Base-by-base conservation (phyloP, 176 grass and related monocot species). In the Juncus effusus region DNA sequence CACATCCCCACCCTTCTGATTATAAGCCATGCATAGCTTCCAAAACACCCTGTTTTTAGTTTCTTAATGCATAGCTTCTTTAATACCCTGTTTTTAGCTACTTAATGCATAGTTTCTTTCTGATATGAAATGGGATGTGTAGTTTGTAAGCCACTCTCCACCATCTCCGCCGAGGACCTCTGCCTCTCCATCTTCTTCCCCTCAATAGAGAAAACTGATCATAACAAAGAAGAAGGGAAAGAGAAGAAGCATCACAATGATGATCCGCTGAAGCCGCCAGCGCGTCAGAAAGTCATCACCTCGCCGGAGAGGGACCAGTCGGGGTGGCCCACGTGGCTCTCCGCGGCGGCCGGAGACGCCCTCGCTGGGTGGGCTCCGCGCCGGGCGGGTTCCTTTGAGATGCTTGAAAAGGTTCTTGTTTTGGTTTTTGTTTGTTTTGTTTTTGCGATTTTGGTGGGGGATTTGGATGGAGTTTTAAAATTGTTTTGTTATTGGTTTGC, bases 281-380 rank as follows among this genome's bases (percentile, higher is more conserved):
- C 65, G 12, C 13, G 36, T 35, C 51, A 28, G 62, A 2, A 16
- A 5, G 51, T 50, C 19, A 80, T 60, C 60, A 74, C 76, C 71
- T 85, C 76, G 54, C 80, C 59, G 42, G 73, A 74, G 70, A 83
- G 84, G 50, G 93, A 88, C 62, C 40, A 54, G 36, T 49, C 72
- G 68, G 89, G 85, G 57, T 99, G 95, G 95, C 95, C 95, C 19
- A 65, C 81, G 61, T 99, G 95, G 95, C 83, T 99, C 60, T 78
- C 89, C 54, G 14, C 69, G 12, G 83, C 73, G 36, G 95, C 89
- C 56, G 89, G 86, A 13, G 89, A 90, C 70, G 78, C 88, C 59
- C 83, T 99, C 52, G n/a, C 3, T 7, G 89, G 95, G 3, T 94
- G 83, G 83, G 6, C 64, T 41, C 95, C 95, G n/a, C 95, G 95